Conservation (phyloP, 192 early-diverging fungal species). For the Fimicolochytrium jonesii region DNA sequence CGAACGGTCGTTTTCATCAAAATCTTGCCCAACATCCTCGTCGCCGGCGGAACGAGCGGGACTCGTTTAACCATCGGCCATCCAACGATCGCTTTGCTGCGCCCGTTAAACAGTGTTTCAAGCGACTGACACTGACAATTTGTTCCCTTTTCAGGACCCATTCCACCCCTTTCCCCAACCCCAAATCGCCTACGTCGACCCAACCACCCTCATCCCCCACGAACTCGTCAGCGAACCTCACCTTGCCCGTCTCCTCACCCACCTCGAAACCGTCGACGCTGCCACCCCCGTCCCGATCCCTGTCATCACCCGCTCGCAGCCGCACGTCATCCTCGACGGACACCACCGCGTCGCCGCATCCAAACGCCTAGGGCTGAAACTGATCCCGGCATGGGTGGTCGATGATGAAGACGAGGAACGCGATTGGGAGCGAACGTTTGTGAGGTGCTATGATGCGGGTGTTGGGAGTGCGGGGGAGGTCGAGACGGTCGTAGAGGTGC, state of each 20-base stretch:
- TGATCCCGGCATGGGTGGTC: slow-evolving; percentile 23
- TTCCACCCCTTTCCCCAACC: neutral
- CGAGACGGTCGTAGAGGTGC: too few relatives aligned
- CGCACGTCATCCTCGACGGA: slow-evolving; percentile 22
- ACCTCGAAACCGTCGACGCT: slow-evolving; percentile 7
- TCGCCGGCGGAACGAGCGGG: too few relatives aligned
- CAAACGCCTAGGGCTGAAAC: neutral
- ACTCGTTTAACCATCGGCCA: too few relatives aligned
- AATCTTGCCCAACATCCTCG: too few relatives aligned
- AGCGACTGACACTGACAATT: too few relatives aligned
- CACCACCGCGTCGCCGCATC: slow-evolving; percentile 29
- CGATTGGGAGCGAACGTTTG: neutral
- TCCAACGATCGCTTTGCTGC: too few relatives aligned
- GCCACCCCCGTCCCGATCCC: slow-evolving; percentile 5
- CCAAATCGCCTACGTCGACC: neutral
- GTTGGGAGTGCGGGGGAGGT: too few relatives aligned
- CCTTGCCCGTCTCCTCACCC: neutral
- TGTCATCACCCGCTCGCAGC: neutral
- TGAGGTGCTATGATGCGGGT: neutral
- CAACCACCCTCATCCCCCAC: neutral
- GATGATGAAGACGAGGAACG: slow-evolving; percentile 7
- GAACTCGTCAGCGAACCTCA: neutral
- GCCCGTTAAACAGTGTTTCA: too few relatives aligned
- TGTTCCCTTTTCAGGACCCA: too few relatives aligned
- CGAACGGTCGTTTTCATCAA: too few relatives aligned